Evolutionary conservation across 768 basidiomycete species (phyloP).

Genomic region (Tylopilus felleus): DNA sequence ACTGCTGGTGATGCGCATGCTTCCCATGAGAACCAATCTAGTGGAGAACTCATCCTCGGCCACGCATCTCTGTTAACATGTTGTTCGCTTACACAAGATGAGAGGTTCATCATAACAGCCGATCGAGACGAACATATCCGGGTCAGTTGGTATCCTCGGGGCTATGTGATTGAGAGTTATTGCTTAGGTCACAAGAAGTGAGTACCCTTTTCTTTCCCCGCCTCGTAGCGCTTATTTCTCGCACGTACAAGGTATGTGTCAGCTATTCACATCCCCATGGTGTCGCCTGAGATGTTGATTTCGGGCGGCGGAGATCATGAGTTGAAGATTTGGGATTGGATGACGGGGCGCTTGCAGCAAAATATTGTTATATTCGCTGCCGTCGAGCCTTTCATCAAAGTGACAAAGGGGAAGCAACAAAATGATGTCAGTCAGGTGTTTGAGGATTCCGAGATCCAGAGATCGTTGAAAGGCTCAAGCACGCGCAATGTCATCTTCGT

Average conservation of each 20-base stretch:
- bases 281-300: constrained; percentile 49
- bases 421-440: constrained; percentile 20
- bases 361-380: constrained; percentile 50
- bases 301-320: constrained; percentile 86
- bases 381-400: constrained; percentile 46
- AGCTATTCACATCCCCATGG: constrained; percentile 65
- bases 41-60: constrained; percentile 72
- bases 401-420: constrained; percentile 29
- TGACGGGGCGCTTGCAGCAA: constrained; percentile 50
- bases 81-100: constrained; percentile 64
- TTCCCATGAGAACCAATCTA: constrained; percentile 69
- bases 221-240: neutral
- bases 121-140: constrained; percentile 97
- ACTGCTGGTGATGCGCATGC: constrained; percentile 33
- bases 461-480: constrained; percentile 6
- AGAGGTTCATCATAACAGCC: constrained; percentile 77
- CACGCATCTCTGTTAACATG: constrained; percentile 84
- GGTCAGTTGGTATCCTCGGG: constrained; percentile 84
- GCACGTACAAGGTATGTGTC: constrained; percentile 66
- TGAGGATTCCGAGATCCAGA: constrained; percentile 9
- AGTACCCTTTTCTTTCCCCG: constrained; percentile 19
- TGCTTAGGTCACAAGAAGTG: constrained; percentile 84
- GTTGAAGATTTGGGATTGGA: constrained; percentile 80
- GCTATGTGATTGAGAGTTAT: constrained; percentile 81
- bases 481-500: constrained; percentile 43